Conservation (phyloP, 2,329 filamentous ascomycete genomes). For the Xylaria sp. region DNA sequence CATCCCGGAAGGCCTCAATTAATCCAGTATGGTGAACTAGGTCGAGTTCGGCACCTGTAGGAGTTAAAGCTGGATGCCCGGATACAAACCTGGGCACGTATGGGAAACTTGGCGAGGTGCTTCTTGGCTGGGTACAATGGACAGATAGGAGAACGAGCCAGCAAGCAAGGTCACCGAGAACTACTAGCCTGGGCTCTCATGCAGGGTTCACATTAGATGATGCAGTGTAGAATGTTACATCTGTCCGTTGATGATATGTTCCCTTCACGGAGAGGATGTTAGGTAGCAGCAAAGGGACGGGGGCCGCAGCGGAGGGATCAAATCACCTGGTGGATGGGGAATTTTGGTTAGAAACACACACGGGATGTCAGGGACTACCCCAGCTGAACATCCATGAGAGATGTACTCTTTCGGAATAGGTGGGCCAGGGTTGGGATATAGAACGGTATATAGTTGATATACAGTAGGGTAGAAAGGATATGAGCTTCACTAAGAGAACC, state of each 20-base stretch:
- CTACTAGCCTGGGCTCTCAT: slow-evolving; percentile 34
- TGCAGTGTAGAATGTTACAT: slow-evolving; percentile 32
- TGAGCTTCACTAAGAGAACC: slow-evolving; percentile 18
- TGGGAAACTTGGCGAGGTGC: slow-evolving; percentile 32
- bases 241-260: slow-evolving; percentile 39
- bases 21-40: slow-evolving; percentile 41
- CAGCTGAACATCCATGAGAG: slow-evolving; percentile 29
- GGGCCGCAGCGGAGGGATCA: slow-evolving; percentile 26
- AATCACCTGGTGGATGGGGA: slow-evolving; percentile 24
- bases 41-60: slow-evolving; percentile 47
- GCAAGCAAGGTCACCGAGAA: slow-evolving; percentile 26
- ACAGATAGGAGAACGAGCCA: slow-evolving; percentile 27
- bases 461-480: slow-evolving; percentile 9
- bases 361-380: slow-evolving; percentile 31
- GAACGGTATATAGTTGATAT: too few species aligned
- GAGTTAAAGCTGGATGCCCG: slow-evolving; percentile 45
- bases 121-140: slow-evolving; percentile 37
- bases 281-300: slow-evolving; percentile 27
- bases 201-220: slow-evolving; percentile 29
- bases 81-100: slow-evolving; percentile 39
- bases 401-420: slow-evolving; percentile 31
- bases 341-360: slow-evolving; percentile 30
- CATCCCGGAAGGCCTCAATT: slow-evolving; percentile 35
- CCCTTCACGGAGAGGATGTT: slow-evolving; percentile 31
- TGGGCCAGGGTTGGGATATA: slow-evolving; percentile 29